Base-by-base conservation (phyloP, 1,284 basidiomycete genomes). In the Trichosporon inkin region DNA sequence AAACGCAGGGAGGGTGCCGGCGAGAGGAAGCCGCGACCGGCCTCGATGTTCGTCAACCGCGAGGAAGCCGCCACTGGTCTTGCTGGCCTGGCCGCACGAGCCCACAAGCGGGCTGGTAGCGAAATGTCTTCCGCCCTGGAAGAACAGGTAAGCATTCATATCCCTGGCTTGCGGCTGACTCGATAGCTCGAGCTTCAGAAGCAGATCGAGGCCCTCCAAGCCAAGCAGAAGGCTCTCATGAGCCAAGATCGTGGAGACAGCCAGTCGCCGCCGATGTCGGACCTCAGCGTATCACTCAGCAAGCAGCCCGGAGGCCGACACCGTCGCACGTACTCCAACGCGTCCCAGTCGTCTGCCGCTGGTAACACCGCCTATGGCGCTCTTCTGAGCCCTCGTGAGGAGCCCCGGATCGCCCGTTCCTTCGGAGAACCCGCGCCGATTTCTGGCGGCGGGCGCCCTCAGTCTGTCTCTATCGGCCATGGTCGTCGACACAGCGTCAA, bases 401-500 rank as follows among this genome's bases (percentile, higher is more conserved):
- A 58, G 39, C 37, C 55, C 19, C n/a, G 59, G n/a, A 22, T 61
- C 22, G 38, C 44, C 16, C 62, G 67, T 38, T 62, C 62, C 19
- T 57, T 66, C 24, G 65, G 67, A 37, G 70, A 73, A 38, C 51
- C 68, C 63, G n/a, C 69, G 68, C 63, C 65, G 57, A 35, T 67
- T 20, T 63, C 60, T 24, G 54, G 62, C 36, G 41, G 49, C 7
- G 86, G 88, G 64, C 44, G 44, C n/a, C 44, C 44, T 32, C 24
- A 32, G 44, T 49, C 44, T 6, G 28, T 49, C n/a, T 49, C 44
- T 5, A 49, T 49, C 22, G 90, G 90, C 28, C 95, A 99, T 74
- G 89, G 89, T 52, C 85, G 95, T 58, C 84, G 95, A 64, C 94
- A 97, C 79, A 95, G 92, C 68, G 90, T 96, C 65, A 97, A 95